Conservation (phyloP, 1,284 basidiomycete species). For the Schizopora paradoxa region DNA sequence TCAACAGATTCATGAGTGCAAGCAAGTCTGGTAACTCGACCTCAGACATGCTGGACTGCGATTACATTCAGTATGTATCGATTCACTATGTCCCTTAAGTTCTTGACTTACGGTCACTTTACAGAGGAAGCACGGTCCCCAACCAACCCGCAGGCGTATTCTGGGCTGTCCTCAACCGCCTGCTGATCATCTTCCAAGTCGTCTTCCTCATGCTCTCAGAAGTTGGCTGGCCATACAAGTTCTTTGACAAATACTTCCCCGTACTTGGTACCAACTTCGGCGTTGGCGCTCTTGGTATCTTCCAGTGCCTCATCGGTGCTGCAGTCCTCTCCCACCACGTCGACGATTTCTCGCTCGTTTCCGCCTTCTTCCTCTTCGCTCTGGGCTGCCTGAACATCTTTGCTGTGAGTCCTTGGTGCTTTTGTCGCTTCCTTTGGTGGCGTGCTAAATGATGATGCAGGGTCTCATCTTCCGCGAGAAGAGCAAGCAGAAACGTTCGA, state of each 20-base stretch:
- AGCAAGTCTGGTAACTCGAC: conserved; percentile 33
- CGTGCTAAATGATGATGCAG: not conserved
- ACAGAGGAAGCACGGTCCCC: conserved; percentile 71
- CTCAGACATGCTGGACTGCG: conserved; percentile 45
- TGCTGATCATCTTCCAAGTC: conserved; percentile 76
- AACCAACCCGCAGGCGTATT: conserved; percentile 83
- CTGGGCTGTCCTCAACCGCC: conserved; percentile 78
- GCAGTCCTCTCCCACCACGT: conserved; percentile 80
- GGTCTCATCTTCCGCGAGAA: conserved; percentile 64
- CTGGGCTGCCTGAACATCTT: conserved; percentile 80
- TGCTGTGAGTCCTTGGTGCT: conserved; percentile 42
- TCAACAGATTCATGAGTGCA: conserved; percentile 52
- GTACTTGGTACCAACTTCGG: conserved; percentile 80
- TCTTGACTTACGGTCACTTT: conserved; percentile 10
- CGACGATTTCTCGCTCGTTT: conserved; percentile 73
- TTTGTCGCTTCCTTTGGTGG: not conserved
- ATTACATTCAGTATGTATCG: conserved; percentile 68
- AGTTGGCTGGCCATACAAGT: conserved; percentile 62
- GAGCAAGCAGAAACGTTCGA: conserved; percentile 56
- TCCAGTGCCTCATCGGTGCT: conserved; percentile 77
- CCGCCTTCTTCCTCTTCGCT: conserved; percentile 82
- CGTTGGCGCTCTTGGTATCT: conserved; percentile 74
- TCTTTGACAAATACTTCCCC: conserved; percentile 81
- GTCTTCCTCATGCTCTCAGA: conserved; percentile 74
- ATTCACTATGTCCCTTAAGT: not conserved